A percentile compares a stretch with the other conserved stretches of the same genome.
phyloP scores from a whole-genome alignment of 2,329 filamentous ascomycete genomes.

The Mycogone perniciosa region DNA sequence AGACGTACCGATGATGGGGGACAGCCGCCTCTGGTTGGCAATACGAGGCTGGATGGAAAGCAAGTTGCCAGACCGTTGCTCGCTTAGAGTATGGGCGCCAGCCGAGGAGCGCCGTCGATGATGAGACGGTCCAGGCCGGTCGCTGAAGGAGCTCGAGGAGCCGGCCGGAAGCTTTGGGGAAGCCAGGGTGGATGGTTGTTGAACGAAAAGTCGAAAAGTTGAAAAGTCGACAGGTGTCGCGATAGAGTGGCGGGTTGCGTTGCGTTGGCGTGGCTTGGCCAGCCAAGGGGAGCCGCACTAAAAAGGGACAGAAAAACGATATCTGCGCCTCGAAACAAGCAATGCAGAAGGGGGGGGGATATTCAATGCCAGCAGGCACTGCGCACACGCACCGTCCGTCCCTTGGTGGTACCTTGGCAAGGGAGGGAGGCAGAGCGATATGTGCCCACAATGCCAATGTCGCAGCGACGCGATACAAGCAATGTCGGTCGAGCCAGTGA shows the following conservation, averaged over 20 bases:
- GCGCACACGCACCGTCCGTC: not conserved
- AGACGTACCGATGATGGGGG: slow-evolving; percentile 51
- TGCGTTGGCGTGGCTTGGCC: slow-evolving; percentile 6
- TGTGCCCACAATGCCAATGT: no score
- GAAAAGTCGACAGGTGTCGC: slow-evolving; percentile 12
- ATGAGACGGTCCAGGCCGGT: slow-evolving; percentile 41
- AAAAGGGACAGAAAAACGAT: not conserved
- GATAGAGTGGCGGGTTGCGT: slow-evolving; percentile 6
- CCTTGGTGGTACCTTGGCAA: no score
- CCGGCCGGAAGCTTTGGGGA: slow-evolving; percentile 42
- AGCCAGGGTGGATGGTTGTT: slow-evolving; percentile 41
- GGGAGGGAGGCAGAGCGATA: no score
- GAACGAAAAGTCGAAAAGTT: slow-evolving; percentile 13
- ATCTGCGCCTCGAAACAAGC: slow-evolving; percentile 6
- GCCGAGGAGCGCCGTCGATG: slow-evolving; percentile 46
- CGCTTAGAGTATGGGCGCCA: slow-evolving; percentile 24
- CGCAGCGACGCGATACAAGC: no score
- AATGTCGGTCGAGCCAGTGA: no score
- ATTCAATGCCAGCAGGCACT: no score
- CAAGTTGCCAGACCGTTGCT: slow-evolving; percentile 25
- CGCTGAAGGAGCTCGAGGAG: slow-evolving; percentile 49
- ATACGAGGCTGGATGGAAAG: slow-evolving; percentile 26
- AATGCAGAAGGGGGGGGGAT: not conserved
- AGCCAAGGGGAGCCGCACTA: slow-evolving; percentile 11
- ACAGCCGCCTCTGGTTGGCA: slow-evolving; percentile 32